A percentile compares a stretch with the other conserved stretches of the same genome.
These are phyloP conservation scores for Nigrospora osmanthi DNA, from an alignment of 2,329 filamentous ascomycete species.

Conservation along the genomic window DNA sequence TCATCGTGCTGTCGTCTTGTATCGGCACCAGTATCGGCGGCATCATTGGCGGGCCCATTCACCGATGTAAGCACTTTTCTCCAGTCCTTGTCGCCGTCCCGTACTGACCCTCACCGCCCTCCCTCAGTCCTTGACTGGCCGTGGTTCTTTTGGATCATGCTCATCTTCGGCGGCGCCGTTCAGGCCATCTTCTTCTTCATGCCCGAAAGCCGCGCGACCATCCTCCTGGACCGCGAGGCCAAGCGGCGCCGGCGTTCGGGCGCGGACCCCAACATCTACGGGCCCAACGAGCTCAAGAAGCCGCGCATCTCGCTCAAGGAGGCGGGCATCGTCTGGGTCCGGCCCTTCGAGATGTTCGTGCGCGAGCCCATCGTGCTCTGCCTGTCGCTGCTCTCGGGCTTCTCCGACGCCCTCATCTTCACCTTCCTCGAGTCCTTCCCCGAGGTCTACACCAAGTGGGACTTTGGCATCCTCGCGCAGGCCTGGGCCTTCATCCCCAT, in stretches of 20 bases:
- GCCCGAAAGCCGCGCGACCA: conserved; percentile 47
- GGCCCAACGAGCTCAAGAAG: conserved; percentile 36
- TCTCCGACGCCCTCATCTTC: conserved; percentile 55
- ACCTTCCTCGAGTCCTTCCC: conserved; percentile 53
- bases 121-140: conserved; percentile 29
- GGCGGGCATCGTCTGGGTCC: conserved; percentile 39
- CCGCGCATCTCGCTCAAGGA: conserved; percentile 29
- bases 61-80: conserved; percentile 18
- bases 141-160: conserved; percentile 54
- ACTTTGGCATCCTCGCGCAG: conserved; percentile 29
- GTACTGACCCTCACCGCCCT: neutral
- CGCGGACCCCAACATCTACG: conserved; percentile 31
- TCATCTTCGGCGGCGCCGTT: conserved; percentile 45
- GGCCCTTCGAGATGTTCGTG: conserved; percentile 51
- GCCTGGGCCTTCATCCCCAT: conserved; percentile 5
- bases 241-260: conserved; percentile 40
- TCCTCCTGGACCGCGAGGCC: conserved; percentile 51
- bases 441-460: conserved; percentile 22
- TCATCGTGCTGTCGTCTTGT: conserved; percentile 45
- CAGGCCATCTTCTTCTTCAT: conserved; percentile 43
- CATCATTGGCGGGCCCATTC: conserved; percentile 40
- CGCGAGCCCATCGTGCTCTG: conserved; percentile 52
- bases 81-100: neutral
- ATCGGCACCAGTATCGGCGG: conserved; percentile 41
- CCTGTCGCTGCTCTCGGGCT: conserved; percentile 48